Base-by-base conservation (phyloP, 2,329 filamentous ascomycete genomes). In the Hirsutella minnesotensis region DNA sequence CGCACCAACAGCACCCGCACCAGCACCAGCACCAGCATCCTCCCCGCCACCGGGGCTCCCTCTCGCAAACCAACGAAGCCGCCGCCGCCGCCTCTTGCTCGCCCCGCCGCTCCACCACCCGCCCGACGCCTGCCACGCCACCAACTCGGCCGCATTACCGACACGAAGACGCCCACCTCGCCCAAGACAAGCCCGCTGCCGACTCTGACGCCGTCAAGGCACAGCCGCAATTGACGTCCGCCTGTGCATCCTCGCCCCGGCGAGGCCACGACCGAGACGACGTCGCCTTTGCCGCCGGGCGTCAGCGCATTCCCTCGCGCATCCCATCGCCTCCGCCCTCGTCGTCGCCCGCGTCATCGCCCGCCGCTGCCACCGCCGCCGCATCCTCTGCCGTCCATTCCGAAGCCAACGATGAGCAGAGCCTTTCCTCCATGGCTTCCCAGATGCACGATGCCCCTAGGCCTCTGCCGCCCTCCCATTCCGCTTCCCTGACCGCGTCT, bases 311-410 rank as follows among this genome's bases (percentile, higher is more conserved):
- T 8, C 4, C 65, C 44, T 68, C 70, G 38, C 64, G 66, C 46
- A 67, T 76, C 49, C 72, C 72, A 20, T 74, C 73, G 22, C 72
- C 73, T 35, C 72, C 73, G 22, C 67, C 70, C 20, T 76, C 72
- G 18, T 75, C 72, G 21, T 72, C 72, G 41, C 66, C 70, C 18
- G 60, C 66, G 45, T 59, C 59, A 42, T 56, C 57, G 13, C 18
- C 36, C 45, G 59, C 61, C 51, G 59, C 36, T 45, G 59, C 61
- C 51, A 58, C 55, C 44, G 55, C 59, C 24, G 24, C 24, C 12
- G 24, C 24, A 27, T 7, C 24, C 24, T 7, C 24, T 27, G 24
- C 24, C 24, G 24, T 7, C 24, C 24, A 7, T 48, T 50, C 57
- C 51, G 53, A 50, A 51, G 56, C 58, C 55, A 60, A 69, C 56